phyloP scores from a whole-genome alignment of 139 green algal genomes.

The Asterochloris sp. region DNA sequence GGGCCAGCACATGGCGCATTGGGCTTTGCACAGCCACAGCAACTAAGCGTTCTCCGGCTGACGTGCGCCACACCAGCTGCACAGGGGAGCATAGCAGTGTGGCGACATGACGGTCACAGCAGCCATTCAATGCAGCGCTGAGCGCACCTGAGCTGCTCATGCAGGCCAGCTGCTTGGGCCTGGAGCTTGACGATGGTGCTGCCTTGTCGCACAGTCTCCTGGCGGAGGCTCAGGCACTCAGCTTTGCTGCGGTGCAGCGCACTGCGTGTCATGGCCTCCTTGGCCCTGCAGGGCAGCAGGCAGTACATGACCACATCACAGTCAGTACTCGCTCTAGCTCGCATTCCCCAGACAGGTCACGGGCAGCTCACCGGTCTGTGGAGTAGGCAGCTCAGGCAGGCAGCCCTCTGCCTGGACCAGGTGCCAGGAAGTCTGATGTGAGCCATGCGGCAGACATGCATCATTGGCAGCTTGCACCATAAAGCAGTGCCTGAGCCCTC shows the following conservation, averaged over 20 bases:
- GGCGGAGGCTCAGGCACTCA: conserved; percentile 46
- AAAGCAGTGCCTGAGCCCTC: too few species aligned
- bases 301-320: too few species aligned
- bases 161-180: not conserved
- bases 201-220: not conserved
- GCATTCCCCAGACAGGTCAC: not conserved
- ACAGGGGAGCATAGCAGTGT: not conserved
- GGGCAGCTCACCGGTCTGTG: not conserved
- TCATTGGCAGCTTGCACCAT: not conserved
- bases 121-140: not conserved
- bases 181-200: not conserved
- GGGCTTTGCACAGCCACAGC: not conserved
- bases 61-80: not conserved
- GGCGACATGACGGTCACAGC: not conserved
- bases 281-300: conserved; percentile 22
- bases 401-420: not conserved
- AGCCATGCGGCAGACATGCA: not conserved
- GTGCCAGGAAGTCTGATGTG: not conserved
- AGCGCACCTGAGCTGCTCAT: not conserved
- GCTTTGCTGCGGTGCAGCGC: conserved; percentile 48
- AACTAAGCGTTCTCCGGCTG: not conserved
- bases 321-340: not conserved
- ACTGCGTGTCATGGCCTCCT: conserved; percentile 46
- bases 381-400: not conserved
- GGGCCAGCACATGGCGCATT: not conserved